These are phyloP conservation scores for Aspergillus alliaceus DNA, from an alignment of 2,329 filamentous ascomycete species.

Conservation along the genomic window DNA sequence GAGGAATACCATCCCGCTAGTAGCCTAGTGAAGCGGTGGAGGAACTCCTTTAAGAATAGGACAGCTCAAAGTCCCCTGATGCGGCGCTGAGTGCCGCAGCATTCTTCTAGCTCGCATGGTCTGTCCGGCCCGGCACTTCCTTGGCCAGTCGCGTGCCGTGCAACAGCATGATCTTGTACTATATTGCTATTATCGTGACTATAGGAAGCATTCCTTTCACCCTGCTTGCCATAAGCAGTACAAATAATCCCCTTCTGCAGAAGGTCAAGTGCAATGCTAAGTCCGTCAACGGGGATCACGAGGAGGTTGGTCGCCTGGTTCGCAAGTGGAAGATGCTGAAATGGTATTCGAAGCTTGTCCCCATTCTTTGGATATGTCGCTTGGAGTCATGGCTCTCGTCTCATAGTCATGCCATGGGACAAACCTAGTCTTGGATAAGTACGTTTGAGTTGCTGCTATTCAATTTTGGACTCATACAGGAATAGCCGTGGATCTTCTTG, in stretches of 20 bases:
- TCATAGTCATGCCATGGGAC: not conserved
- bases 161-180: not conserved
- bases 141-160: not conserved
- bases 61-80: constrained; percentile 19
- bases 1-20: not conserved
- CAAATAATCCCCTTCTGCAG: not conserved
- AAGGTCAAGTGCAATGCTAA: not conserved
- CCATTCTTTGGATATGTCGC: not conserved
- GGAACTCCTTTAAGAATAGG: constrained; percentile 9
- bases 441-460: not conserved
- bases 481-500: no score
- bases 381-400: not conserved
- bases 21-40: not conserved
- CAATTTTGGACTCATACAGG: no score
- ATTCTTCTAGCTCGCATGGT: constrained; percentile 26
- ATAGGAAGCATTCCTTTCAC: not conserved
- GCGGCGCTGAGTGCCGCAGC: constrained; percentile 11
- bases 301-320: not conserved
- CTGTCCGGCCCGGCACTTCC: constrained; percentile 9
- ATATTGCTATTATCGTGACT: not conserved
- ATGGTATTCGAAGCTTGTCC: not conserved
- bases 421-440: not conserved
- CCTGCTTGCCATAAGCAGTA: not conserved
- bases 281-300: no score
- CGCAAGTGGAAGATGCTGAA: not conserved